Evolutionary conservation across 2,329 filamentous ascomycete species (phyloP), one percentile per base, ranked within the genome.

Genomic region (Chaetomium sp.): DNA sequence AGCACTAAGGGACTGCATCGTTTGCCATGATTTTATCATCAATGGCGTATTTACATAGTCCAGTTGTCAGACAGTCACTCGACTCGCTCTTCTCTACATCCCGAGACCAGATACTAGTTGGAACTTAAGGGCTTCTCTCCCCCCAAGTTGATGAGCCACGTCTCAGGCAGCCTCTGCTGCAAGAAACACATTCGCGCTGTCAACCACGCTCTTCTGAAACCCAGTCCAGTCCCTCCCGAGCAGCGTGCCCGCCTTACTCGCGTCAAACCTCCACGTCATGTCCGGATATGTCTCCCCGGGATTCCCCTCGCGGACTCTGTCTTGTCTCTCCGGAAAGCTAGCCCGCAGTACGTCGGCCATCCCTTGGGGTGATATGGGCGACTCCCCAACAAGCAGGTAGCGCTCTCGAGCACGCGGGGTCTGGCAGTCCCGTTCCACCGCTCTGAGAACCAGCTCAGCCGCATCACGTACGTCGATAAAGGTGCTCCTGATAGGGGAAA

Each of bases 381-480:
- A 49, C 57, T 64, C 38, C 2, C 64, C 66, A 1, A 66, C 64
- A 2, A 68, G 27, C 12, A 64, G 25, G 50, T 67, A 67, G 1
- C 66, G 63, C 16, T 65, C 63, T 10, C 53, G 55, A 19, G 23
- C n/a, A 2, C 42, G 25, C 13, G 23, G 31, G 0, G 29, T 21
- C 31, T 54, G 19, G 4, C 2, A 12, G 51, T 60, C 49, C 45
- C n/a, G 45, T 25, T 62, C 60, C 0, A 67, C 50, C 19, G 62
- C 51, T 23, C 25, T 50, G 21, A 66, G 42, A 1, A 66, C 65
- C 56, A 67, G 33, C 27, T 67, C 63, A 9, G 66, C 69, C n/a
- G 68, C 63, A 21, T 69, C 69, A 2, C 68, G 56, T 5, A 70
- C 69, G 35, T 70, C 67, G 27, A 69, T 45, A 47, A 68, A 69